Evolutionary conservation across 2,329 filamentous ascomycete genomes (phyloP).

Genomic region (Diaporthe sp.): DNA sequence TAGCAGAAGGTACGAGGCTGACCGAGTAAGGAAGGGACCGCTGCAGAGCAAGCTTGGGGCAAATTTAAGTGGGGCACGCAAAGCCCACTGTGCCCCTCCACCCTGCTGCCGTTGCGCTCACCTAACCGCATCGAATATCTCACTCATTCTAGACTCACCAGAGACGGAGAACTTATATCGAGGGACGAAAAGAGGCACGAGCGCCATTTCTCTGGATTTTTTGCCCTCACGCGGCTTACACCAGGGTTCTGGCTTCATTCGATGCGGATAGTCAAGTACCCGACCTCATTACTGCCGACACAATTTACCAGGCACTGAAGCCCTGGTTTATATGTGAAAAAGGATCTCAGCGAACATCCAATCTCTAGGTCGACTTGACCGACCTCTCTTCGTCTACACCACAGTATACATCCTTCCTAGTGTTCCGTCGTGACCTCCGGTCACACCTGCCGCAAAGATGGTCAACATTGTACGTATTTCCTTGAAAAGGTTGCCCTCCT

Average conservation of each 20-base stretch:
- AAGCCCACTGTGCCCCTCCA: constrained; percentile 25
- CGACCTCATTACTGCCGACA: background rate
- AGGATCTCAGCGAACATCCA: background rate
- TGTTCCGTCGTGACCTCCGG: constrained; percentile 18
- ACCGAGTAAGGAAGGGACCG: background rate
- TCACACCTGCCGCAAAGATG: constrained; percentile 70
- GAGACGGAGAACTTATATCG: background rate
- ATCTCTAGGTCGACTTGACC: background rate
- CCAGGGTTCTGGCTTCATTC: background rate
- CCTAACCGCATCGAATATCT: background rate
- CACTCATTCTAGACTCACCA: background rate
- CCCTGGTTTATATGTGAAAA: background rate
- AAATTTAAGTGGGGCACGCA: constrained; percentile 29
- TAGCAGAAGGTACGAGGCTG: constrained; percentile 26
- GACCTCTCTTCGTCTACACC: background rate
- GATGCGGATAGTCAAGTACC: background rate
- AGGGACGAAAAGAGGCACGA: background rate
- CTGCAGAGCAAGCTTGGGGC: constrained; percentile 3
- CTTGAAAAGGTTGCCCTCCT: too few species aligned
- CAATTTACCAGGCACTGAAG: background rate
- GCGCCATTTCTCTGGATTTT: background rate
- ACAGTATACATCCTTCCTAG: background rate
- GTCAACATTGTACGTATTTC: constrained; percentile 79
- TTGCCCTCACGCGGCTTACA: background rate
- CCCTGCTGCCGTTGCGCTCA: background rate